Base-by-base conservation (phyloP, 805 yeast species). In the Jamesozyma piceae region DNA sequence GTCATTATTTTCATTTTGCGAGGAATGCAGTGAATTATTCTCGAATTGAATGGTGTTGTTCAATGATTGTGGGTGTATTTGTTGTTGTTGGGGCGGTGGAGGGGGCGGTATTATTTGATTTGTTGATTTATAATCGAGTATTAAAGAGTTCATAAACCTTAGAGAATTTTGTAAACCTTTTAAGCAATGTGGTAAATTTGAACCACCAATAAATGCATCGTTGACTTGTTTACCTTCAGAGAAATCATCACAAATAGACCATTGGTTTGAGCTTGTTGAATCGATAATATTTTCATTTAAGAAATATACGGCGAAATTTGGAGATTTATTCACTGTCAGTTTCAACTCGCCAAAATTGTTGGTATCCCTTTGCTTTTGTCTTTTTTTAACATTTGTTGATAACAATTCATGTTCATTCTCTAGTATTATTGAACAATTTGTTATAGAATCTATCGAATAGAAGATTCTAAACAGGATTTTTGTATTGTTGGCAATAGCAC, bases 181-280 rank as follows among this genome's bases (percentile, higher is more conserved):
- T 32, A 82, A 62, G 2, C 80, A 75, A 60, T 83, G 92, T 1
- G 89, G 88, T 13, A 77, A 67, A 18, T 73, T 72, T 3, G 77
- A 68, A 2, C 85, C 84, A 3, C 77, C 78, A 26, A 70, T 65
- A 55, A 67, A 77, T 0, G 92, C 90, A 44, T 71, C 73, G 42
- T 76, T 77, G 5, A 84, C 92, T 56, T 83, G 90, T 53, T 81
- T 87, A 13, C 85, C 89, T 53, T 83, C 92, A 45, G 86, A 78
- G 50, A 84, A 84, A 62, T 84, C 94, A 44, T 82, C 90, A 61
- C 90, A 82, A 21, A 82, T 78, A 1, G 84, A 78, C 62, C 62
- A 57, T 38, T 55, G 62, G 35, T 49, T 54, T 30, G 43, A 46
- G 21, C 43, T 44, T 28, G 45, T 40, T 20, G 42, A 20, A 44